A percentile compares a stretch with the other conserved stretches of the same genome.
phyloP scores from a whole-genome alignment of 1,284 basidiomycete species.

The Boletus sp. region DNA sequence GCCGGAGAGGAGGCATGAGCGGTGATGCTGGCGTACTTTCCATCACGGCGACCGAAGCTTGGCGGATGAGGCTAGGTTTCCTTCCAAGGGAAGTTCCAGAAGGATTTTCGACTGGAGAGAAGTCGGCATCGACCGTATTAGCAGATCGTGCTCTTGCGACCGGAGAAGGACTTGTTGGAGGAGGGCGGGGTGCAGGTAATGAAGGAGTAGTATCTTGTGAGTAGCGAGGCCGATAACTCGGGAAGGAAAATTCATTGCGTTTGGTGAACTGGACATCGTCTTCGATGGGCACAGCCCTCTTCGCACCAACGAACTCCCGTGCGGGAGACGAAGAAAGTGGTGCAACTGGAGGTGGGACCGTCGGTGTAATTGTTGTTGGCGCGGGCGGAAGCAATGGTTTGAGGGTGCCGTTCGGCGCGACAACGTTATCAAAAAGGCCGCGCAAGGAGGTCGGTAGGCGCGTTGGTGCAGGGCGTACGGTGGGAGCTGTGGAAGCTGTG shows the following conservation, averaged over 20 bases:
- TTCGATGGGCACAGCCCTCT: conserved; percentile 19
- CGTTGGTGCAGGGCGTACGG: conserved; percentile 44
- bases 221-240: conserved; percentile 32
- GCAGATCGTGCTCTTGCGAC: conserved; percentile 50
- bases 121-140: conserved; percentile 41
- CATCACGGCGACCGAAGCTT: conserved; percentile 46
- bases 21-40: conserved; percentile 33
- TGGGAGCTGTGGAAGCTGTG: conserved; percentile 35
- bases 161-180: conserved; percentile 30
- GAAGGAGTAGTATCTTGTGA: conserved; percentile 49
- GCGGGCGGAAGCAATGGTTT: conserved; percentile 34
- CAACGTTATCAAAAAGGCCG: conserved; percentile 60
- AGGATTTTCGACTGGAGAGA: conserved; percentile 17
- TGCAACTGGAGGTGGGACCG: conserved; percentile 25
- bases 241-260: conserved; percentile 54
- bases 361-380: conserved; percentile 30
- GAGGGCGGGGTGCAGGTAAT: conserved; percentile 32
- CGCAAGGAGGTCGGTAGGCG: conserved; percentile 69
- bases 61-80: conserved; percentile 43
- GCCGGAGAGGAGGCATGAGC: conserved; percentile 42
- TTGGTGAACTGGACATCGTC: conserved; percentile 45
- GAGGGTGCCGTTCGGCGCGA: conserved; percentile 39
- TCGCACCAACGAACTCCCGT: conserved; percentile 21
- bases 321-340: conserved; percentile 30
- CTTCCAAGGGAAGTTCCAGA: conserved; percentile 16